Evolutionary conservation across 2,329 filamentous ascomycete genomes (phyloP).

Genomic region (Fonsecaea nubica): DNA sequence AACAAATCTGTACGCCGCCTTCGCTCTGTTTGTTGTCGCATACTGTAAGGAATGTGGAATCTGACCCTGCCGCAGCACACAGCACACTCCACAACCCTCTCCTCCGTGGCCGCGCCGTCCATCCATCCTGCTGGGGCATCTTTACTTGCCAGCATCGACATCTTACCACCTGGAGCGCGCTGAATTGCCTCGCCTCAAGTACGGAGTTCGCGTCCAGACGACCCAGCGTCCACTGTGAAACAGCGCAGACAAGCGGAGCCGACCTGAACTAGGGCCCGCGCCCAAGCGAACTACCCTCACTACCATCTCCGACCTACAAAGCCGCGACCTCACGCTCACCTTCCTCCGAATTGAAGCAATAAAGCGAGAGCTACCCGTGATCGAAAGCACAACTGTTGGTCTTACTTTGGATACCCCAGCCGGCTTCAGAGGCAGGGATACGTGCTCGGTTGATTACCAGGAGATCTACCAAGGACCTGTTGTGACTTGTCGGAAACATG

Average conservation of each 20-base stretch:
- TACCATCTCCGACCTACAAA: neutral
- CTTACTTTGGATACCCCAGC: slow-evolving; percentile 9
- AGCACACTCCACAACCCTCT: slow-evolving; percentile 13
- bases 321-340: neutral
- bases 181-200: neutral
- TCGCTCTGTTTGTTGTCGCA: slow-evolving; percentile 23
- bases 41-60: slow-evolving; percentile 22
- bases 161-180: neutral
- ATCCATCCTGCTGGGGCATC: neutral
- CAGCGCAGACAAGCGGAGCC: slow-evolving; percentile 6
- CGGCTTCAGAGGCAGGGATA: neutral
- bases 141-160: neutral
- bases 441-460: neutral
- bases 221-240: slow-evolving; percentile 5
- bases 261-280: neutral
- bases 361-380: neutral
- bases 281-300: neutral
- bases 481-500: slow-evolving; percentile 43
- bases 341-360: neutral
- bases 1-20: slow-evolving; percentile 11
- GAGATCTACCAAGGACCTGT: neutral
- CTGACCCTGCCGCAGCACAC: slow-evolving; percentile 5
- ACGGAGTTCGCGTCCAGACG: neutral
- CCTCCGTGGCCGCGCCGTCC: neutral
- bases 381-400: neutral